Conservation (phyloP, 2,329 filamentous ascomycete species). For the Blastomyces parvus region DNA sequence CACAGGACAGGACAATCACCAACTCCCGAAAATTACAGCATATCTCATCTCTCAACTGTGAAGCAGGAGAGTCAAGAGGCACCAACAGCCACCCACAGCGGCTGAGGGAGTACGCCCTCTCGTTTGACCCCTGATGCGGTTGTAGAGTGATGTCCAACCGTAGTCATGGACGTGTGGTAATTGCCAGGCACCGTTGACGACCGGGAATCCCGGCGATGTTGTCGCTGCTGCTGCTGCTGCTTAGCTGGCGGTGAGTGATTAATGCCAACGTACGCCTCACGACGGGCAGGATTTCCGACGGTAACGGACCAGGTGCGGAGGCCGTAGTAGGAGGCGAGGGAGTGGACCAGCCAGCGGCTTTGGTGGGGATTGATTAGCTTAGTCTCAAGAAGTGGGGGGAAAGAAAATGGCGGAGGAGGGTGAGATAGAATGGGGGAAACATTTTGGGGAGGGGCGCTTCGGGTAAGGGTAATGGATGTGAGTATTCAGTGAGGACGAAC, state of each 20-base stretch:
- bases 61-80: neutral
- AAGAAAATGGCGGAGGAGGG: constrained; percentile 6
- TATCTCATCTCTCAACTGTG: neutral
- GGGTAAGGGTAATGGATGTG: neutral
- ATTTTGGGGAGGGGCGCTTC: neutral
- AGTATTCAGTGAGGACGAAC: constrained; percentile 41
- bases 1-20: neutral
- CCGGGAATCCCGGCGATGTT: neutral
- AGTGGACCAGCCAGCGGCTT: constrained; percentile 81
- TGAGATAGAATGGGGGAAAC: constrained; percentile 4
- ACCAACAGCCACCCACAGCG: constrained; percentile 27
- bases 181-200: neutral
- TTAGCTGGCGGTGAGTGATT: constrained; percentile 14
- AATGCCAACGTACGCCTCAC: constrained; percentile 75
- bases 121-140: neutral
- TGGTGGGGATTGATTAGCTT: constrained; percentile 30
- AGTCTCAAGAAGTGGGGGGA: neutral
- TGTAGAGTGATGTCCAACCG: neutral
- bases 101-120: constrained; percentile 19
- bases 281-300: constrained; percentile 57
- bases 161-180: neutral
- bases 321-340: constrained; percentile 86
- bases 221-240: neutral
- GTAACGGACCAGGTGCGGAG: constrained; percentile 74
- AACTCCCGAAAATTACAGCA: neutral